Base-by-base conservation (phyloP, 176 grass and related monocot genomes). In the Melocanna baccifera region DNA sequence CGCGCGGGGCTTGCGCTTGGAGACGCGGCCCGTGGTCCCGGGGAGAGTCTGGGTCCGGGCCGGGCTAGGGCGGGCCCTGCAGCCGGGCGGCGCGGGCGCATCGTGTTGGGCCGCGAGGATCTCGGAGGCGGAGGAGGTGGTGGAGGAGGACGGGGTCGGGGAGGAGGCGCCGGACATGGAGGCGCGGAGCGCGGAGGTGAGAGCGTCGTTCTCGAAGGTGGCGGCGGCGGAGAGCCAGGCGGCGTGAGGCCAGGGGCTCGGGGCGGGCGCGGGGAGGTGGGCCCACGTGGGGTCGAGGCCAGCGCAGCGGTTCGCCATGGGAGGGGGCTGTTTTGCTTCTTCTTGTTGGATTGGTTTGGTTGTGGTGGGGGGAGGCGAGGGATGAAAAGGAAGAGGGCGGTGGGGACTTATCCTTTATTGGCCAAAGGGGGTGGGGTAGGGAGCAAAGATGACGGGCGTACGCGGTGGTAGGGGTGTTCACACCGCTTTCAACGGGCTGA, bases 261-360 rank as follows among this genome's bases (percentile, higher is more conserved):
- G 82, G 6, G 57, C 30, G 26, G 87, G 65, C 13, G 64, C 37
- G 7, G 72, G 72, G 72, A 72, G 56, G 65, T 66, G 66, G 48
- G 79, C 39, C 84, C 88, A 90, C 67, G 74, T 20, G 39, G 73
- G 42, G n/a, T 90, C 74, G 73, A 90, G 73, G 73, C 72, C 52
- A 26, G 78, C 64, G 65, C 15, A 78, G 72, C n/a, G 28, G 58
- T 83, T 87, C 10, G 84, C 88, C 88, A 90, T 89, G 76, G 74
- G 34, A 45, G 62, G 47, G 63, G 53, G 47, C 7, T 74, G 12
- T 46, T 11, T 3, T 52, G 48, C 28, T 75, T 58, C 51, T 18
- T n/a, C n/a, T n/a, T n/a, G n/a, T 18, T 34, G 36, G 81, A 47
- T 56, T 12, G 12, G 61, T 30, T 63, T 63, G 48, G 5, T 11